Conservation (phyloP, 164 flowering plant genomes). For the Magnolia officinalis region DNA sequence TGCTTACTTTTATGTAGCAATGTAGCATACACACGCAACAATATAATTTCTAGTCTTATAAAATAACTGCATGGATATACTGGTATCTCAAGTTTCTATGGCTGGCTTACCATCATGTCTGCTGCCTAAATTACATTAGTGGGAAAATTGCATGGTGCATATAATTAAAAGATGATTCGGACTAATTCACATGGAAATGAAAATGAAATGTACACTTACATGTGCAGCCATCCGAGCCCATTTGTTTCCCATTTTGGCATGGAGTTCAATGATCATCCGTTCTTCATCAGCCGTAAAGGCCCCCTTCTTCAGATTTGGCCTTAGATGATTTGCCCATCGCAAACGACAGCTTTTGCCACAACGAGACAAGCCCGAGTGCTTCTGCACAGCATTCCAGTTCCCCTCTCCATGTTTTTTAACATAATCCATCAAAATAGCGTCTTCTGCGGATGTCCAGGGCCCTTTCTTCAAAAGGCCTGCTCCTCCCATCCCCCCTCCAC, state of each 20-base stretch:
- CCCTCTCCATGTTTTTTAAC: slow-evolving; percentile 88
- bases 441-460: slow-evolving; percentile 87
- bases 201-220: slow-evolving; percentile 34
- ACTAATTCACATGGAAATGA: neutral
- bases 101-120: too few species aligned
- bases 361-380: slow-evolving; percentile 71
- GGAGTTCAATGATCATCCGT: slow-evolving; percentile 64
- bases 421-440: slow-evolving; percentile 78
- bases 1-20: too few species aligned
- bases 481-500: slow-evolving; percentile 34
- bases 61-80: too few species aligned
- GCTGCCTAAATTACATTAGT: too few species aligned
- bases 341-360: slow-evolving; percentile 94
- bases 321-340: slow-evolving; percentile 89
- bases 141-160: neutral
- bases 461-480: slow-evolving; percentile 72
- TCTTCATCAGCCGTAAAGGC: slow-evolving; percentile 80
- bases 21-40: too few species aligned
- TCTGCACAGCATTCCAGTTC: slow-evolving; percentile 90
- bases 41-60: too few species aligned
- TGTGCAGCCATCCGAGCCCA: slow-evolving; percentile 95
- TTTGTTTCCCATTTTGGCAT: slow-evolving; percentile 85
- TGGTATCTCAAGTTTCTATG: too few species aligned
- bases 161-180: neutral
- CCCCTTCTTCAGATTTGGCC: slow-evolving; percentile 86